A percentile compares a stretch with the other conserved stretches of the same genome.
phyloP scores from a whole-genome alignment of 2,329 filamentous ascomycete genomes.

The Penicillium griseofulvum region DNA sequence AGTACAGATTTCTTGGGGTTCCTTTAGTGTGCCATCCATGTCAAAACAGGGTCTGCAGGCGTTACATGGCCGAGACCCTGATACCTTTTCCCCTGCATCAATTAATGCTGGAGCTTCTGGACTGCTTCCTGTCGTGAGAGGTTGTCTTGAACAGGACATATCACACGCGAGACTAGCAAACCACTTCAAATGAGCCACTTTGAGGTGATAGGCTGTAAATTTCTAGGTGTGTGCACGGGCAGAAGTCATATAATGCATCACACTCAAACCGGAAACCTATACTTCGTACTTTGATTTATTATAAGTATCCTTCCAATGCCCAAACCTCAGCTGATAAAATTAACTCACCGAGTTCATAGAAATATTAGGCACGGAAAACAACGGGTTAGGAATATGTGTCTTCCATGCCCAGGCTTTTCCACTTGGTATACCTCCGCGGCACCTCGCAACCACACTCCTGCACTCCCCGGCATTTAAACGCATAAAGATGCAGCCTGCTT shows the following conservation, averaged over 20 bases:
- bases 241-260: background rate
- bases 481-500: background rate
- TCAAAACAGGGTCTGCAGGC: background rate
- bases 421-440: background rate
- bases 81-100: constrained; percentile 6
- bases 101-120: background rate
- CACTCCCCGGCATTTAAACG: background rate
- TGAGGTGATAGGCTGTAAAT: constrained; percentile 1
- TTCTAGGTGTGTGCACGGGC: background rate
- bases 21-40: background rate
- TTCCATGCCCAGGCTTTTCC: background rate
- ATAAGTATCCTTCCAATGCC: background rate
- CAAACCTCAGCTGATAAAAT: constrained; percentile 1
- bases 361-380: background rate
- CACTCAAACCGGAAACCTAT: background rate
- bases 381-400: background rate
- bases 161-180: background rate
- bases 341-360: background rate
- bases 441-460: background rate
- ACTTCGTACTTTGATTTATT: background rate
- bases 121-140: background rate
- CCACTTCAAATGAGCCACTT: background rate
- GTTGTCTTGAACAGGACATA: background rate
- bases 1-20: background rate
- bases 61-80: background rate